Base-by-base conservation (phyloP, 2,329 filamentous ascomycete species). In the Claviceps humidiphila region DNA sequence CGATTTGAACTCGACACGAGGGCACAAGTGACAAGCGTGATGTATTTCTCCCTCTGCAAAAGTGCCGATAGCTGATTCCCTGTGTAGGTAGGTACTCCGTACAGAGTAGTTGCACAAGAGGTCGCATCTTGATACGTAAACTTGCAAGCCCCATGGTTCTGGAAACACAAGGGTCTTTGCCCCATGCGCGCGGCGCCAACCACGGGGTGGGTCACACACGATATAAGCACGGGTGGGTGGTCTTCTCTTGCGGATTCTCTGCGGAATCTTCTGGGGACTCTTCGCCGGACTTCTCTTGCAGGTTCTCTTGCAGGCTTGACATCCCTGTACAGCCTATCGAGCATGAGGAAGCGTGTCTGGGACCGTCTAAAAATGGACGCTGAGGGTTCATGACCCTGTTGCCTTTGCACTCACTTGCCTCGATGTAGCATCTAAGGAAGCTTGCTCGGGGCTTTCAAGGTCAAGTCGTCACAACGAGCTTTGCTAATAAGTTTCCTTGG, bases 61-160 rank as follows among this genome's bases (percentile, higher is more conserved):
- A 34, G 26, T 20, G 44, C 44, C 26, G 2, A 22, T 20, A 17
- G 8, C 30, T 37, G 34, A 47, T 17, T 22, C 16, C 43, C 22
- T 34, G 16, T 7, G 9, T 4, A 30, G 26, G 26, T 30, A 30
- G 26, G 26, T 30, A 30, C 26, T 3, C 9, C 3, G 30, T 34
- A 11, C 30, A 34, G 26, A 30, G 26, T 30, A 43, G 47, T 50
- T 34, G 34, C 48, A 50, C 51, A 34, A 34, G 37, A 41, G 16
- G 51, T 53, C 51, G 43, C 48, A 50, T 47, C 26, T 50, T 22
- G 48, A 53, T 17, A 53, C 48, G 38, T 38, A 43, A 40, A 30
- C n/a, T 30, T 38, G 24, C 41, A 47, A 46, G 37, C 34, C 30
- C 24, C 30, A 22, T 34, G 17, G 22, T 11, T 45, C 37, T 41